Evolutionary conservation across 345 rosid genomes (phyloP), one percentile per base, ranked within the genome.

Genomic region (Gossypium herbaceum): DNA sequence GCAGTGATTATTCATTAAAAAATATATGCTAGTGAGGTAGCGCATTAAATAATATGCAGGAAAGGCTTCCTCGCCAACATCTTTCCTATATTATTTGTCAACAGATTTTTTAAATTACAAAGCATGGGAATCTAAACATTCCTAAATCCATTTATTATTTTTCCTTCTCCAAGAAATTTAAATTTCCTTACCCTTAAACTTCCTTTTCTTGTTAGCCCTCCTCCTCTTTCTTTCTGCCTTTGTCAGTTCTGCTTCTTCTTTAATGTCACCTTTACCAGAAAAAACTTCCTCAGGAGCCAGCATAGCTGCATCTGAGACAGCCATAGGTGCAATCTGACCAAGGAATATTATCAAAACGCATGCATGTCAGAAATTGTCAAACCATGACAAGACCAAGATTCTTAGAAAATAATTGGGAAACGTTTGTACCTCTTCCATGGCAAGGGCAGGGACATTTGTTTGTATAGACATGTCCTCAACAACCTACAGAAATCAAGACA

Each of bases 151-250:
- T 22, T n/a, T 44, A 3, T 51, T 52, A n/a, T n/a, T 54, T 41
- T 19, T 20, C 12, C 2, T 22, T 12, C 20, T 29, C 54, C 7
- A 4, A 34, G 27, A 72, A 41, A 17, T 41, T 48, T 52, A 3
- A 41, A 59, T 25, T 77, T 81, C 62, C 86, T 81, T 83, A 89
- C 98, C 97, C 82, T 90, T 93, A 66, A 83, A 81, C 83, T 85
- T 93, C 70, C 97, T 88, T 82, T 95, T 95, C 93, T 95, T 95
- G 78, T 85, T 91, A 75, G 99, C 99, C 85, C 99, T 93, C 85
- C 99, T 89, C 75, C 93, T 95, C 85, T 88, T 95, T 86, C 92
- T 89, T 57, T 95, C 98, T 62, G 79, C 91, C 81, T 87, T 87
- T 0, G 97, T 93, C 19, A 93, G 85, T 78, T 93, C 99, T 43